Evolutionary conservation across 495 filamentous ascomycete genomes (phyloP).

Genomic region (Penicillium alfredii): DNA sequence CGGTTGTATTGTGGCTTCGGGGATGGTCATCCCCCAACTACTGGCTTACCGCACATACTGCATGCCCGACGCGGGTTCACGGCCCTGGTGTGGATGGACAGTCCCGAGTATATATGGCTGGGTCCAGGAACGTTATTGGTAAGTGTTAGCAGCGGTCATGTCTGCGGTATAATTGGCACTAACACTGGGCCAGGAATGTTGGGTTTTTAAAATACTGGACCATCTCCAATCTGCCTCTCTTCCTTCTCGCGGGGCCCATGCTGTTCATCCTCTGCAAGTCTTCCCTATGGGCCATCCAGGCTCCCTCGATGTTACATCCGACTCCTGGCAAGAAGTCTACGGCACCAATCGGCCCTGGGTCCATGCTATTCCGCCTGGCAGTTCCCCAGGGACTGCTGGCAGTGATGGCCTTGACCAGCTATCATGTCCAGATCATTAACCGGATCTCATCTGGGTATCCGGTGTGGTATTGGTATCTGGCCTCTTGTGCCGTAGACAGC

Average conservation of each 20-base stretch:
- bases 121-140: conserved; percentile 91
- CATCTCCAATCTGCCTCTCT: conserved; percentile 77
- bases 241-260: conserved; percentile 76
- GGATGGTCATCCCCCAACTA: conserved; percentile 65
- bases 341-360: conserved; percentile 32
- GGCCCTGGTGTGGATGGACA: conserved; percentile 67
- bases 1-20: conserved; percentile 59
- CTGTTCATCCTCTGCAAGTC: conserved; percentile 62
- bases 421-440: conserved; percentile 91
- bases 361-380: conserved; percentile 52
- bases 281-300: conserved; percentile 43
- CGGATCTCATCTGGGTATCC: conserved; percentile 84
- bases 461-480: conserved; percentile 82
- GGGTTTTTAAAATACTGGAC: conserved; percentile 93
- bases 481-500: conserved; percentile 30
- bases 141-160: conserved; percentile 19
- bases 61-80: conserved; percentile 23
- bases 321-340: conserved; percentile 12
- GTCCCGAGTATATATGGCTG: conserved; percentile 85
- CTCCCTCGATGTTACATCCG: conserved; percentile 11
- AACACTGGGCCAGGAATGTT: conserved; percentile 55
- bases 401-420: conserved; percentile 63
- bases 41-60: conserved; percentile 74
- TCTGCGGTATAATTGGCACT: not conserved
- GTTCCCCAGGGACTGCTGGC: conserved; percentile 68